Percentiles rank a stretch among this genome's conserved stretches.
Evolutionary conservation across 768 basidiomycete genomes (phyloP).

Genomic region (Leccinum olivaceopallidum): DNA sequence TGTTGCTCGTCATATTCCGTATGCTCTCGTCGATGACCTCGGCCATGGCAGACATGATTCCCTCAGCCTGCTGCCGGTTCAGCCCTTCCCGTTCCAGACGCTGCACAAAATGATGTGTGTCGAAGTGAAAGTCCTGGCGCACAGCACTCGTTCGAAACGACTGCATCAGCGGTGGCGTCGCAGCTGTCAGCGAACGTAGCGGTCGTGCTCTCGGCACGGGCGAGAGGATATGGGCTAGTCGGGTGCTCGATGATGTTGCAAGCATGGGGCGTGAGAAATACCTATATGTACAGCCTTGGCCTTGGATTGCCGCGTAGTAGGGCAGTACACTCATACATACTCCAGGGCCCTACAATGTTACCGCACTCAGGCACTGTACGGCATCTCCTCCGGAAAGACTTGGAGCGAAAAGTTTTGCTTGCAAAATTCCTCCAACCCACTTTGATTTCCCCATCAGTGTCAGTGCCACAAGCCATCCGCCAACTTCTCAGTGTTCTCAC

Average conservation of each 20-base stretch:
- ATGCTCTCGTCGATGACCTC: slow-evolving; percentile 98
- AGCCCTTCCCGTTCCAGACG: slow-evolving; percentile 87
- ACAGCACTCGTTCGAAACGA: slow-evolving; percentile 33
- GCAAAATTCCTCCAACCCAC: no score
- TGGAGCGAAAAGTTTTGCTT: no score
- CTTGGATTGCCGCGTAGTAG: no score
- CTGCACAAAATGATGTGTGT: slow-evolving; percentile 94
- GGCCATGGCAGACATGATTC: slow-evolving; percentile 95
- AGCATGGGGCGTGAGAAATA: slow-evolving; percentile 28
- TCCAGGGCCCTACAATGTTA: no score
- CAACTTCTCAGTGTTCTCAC: no score
- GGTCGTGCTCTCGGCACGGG: neutral
- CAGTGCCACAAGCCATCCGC: no score
- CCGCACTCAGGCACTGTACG: no score
- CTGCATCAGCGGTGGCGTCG: slow-evolving; percentile 6
- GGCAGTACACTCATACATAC: no score
- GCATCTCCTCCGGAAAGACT: no score
- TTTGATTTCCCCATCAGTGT: no score
- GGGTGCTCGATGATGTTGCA: slow-evolving; percentile 3
- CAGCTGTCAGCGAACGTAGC: slow-evolving; percentile 3
- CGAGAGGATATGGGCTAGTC: slow-evolving; percentile 7
- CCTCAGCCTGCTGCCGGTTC: slow-evolving; percentile 90
- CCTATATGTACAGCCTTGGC: no score
- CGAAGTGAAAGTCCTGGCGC: slow-evolving; percentile 74
- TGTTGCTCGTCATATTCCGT: slow-evolving; percentile 91